Evolutionary conservation across 495 filamentous ascomycete species (phyloP).

Genomic region (Bathelium albidoporum): DNA sequence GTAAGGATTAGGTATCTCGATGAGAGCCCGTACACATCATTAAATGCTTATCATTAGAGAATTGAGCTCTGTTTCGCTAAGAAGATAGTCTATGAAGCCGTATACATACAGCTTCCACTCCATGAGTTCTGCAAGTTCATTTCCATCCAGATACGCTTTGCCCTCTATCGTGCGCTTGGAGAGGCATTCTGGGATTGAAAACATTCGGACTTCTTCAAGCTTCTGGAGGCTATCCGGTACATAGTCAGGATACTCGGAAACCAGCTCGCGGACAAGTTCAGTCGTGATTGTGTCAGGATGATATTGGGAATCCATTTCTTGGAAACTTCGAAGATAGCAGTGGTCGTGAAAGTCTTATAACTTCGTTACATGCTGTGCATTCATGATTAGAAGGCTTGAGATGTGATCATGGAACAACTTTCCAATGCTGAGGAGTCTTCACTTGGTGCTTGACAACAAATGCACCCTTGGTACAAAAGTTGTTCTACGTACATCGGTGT

Average conservation of each 20-base stretch:
- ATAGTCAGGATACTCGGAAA: conserved; percentile 13
- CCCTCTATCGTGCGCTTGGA: conserved; percentile 8
- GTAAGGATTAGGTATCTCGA: too few relatives aligned
- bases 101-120: conserved; percentile 69
- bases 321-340: neutral
- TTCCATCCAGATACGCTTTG: conserved; percentile 16
- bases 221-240: conserved; percentile 19
- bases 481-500: too few relatives aligned
- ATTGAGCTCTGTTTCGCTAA: neutral
- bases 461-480: too few relatives aligned
- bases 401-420: too few relatives aligned
- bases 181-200: conserved; percentile 19
- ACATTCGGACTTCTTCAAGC: conserved; percentile 23
- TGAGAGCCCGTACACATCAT: too few relatives aligned
- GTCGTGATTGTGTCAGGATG: neutral
- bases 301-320: neutral
- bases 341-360: too few relatives aligned
- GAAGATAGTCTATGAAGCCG: neutral
- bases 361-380: too few relatives aligned
- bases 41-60: neutral
- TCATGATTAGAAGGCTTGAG: too few relatives aligned
- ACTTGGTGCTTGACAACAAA: too few relatives aligned
- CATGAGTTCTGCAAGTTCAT: conserved; percentile 37
- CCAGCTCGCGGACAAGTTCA: neutral
- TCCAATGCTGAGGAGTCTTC: too few relatives aligned